Base-by-base conservation (phyloP, 805 yeast species). In the Cyberlindnera maclurae region DNA sequence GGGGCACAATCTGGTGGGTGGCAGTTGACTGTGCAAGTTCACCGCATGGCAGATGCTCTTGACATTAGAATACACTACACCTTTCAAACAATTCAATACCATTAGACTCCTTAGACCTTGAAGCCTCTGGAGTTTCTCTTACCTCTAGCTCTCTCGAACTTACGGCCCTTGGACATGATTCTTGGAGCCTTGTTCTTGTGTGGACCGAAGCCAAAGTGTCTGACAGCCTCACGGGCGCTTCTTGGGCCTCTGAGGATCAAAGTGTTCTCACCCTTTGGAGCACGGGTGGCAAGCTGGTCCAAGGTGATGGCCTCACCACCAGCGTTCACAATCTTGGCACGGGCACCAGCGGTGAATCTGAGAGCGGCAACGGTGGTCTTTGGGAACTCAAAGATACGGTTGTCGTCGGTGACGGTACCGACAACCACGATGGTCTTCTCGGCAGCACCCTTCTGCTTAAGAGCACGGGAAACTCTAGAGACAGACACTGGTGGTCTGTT, bases 91-190 rank as follows among this genome's bases (percentile, higher is more conserved):
- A 27, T n/a, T 27, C 26, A 15, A 12, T 15, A 32, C 27, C 34
- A 20, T 26, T 22, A 29, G 13, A 28, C 10, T 53, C 48, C 52
- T 87, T 90, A 93, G 76, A 93, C 99, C 85, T 93, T 93, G 98
- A 93, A 93, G 79, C 96, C 99, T 82, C 94, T 88, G 59, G 97
- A 89, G 71, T 78, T 82, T 79, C 99, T 82, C 75, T 83, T 94
- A 82, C 99, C 99, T 86, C 99, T 93, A 65, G 97, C 99, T 76
- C 93, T 88, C 82, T 93, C 98, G 82, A 93, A 93, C 79, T 93
- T 93, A 83, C 97, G 93, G 72, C 99, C 99, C 71, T 77, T 88
- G 52, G 97, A 90, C 65, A 73, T 63, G 72, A 93, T 82, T 79
- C 94, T 88, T 75, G 99, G 99, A 65, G 97, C 97, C 87, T 93